phyloP scores from a whole-genome alignment of 352 stramenopile species.

The Globisporangium canariense region DNA sequence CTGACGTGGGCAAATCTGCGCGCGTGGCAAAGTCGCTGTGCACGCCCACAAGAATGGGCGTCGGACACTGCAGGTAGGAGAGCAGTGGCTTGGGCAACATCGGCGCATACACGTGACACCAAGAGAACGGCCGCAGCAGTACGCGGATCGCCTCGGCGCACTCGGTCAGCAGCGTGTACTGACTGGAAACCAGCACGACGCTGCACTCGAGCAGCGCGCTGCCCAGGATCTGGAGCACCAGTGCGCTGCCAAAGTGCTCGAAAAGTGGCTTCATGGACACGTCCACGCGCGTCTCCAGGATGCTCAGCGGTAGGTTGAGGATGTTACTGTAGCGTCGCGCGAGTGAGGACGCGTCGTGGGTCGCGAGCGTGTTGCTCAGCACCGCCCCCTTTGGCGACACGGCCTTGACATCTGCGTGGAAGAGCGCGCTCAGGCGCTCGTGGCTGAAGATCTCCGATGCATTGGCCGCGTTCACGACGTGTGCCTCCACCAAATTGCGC shows the following conservation, averaged over 20 bases:
- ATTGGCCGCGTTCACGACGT: slow-evolving; percentile 32
- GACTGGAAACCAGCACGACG: slow-evolving; percentile 78
- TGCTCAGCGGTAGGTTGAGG: slow-evolving; percentile 32
- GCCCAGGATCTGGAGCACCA: slow-evolving; percentile 71
- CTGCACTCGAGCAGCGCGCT: slow-evolving; percentile 86
- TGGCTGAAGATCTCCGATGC: slow-evolving; percentile 45
- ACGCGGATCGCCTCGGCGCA: slow-evolving; percentile 83
- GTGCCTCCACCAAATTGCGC: slow-evolving; percentile 52
- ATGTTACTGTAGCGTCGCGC: slow-evolving; percentile 38
- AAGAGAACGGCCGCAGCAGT: slow-evolving; percentile 84
- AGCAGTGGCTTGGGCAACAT: slow-evolving; percentile 81
- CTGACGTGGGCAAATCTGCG: slow-evolving; percentile 53
- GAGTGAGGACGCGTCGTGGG: slow-evolving; percentile 30
- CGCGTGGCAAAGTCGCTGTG: slow-evolving; percentile 67
- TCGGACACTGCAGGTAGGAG: slow-evolving; percentile 89
- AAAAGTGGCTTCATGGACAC: slow-evolving; percentile 69
- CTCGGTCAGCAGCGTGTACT: slow-evolving; percentile 79
- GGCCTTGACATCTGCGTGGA: slow-evolving; percentile 20
- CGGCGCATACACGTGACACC: slow-evolving; percentile 88
- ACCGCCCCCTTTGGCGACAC: slow-evolving; percentile 10
- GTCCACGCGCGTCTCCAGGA: slow-evolving; percentile 53
- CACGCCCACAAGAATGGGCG: slow-evolving; percentile 84
- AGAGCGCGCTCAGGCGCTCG: slow-evolving; percentile 41
- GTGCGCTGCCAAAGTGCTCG: slow-evolving; percentile 59
- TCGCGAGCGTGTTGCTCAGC: slow-evolving; percentile 26